These are phyloP conservation scores for Lodderomyces orthopsilosis DNA, from an alignment of 1,139 yeast genomes.

Conservation along the genomic window DNA sequence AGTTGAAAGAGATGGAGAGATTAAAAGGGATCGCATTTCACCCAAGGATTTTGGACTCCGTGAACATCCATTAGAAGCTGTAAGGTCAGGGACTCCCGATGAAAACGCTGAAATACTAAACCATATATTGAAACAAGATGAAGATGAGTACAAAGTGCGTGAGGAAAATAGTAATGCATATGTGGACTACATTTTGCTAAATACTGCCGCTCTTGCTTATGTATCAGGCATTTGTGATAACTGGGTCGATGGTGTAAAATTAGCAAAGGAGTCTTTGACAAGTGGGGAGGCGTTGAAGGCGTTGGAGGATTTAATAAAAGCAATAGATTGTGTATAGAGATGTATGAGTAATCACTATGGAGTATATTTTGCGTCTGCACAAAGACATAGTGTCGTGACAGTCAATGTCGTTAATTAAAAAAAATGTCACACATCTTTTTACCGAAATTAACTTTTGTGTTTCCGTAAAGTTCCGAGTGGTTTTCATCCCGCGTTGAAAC, in stretches of 20 bases:
- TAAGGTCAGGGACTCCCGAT: constrained; percentile 81
- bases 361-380: no score
- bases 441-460: not conserved
- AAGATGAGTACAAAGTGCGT: constrained; percentile 35
- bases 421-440: not conserved
- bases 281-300: constrained; percentile 66
- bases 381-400: not conserved
- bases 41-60: constrained; percentile 78
- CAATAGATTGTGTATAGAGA: not conserved
- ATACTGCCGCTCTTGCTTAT: constrained; percentile 82
- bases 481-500: no score
- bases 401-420: not conserved
- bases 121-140: constrained; percentile 56
- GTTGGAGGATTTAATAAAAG: constrained; percentile 44
- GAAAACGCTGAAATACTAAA: constrained; percentile 70
- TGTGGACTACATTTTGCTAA: constrained; percentile 82
- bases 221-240: constrained; percentile 63
- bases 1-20: constrained; percentile 47
- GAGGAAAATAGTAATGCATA: constrained; percentile 47
- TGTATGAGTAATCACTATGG: no score
- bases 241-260: constrained; percentile 75
- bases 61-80: constrained; percentile 66
- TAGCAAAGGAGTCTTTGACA: constrained; percentile 66
- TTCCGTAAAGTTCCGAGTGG: constrained; percentile 1
- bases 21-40: constrained; percentile 35